Evolutionary conservation across 345 rosid genomes (phyloP).

Genomic region (Firmiana major): DNA sequence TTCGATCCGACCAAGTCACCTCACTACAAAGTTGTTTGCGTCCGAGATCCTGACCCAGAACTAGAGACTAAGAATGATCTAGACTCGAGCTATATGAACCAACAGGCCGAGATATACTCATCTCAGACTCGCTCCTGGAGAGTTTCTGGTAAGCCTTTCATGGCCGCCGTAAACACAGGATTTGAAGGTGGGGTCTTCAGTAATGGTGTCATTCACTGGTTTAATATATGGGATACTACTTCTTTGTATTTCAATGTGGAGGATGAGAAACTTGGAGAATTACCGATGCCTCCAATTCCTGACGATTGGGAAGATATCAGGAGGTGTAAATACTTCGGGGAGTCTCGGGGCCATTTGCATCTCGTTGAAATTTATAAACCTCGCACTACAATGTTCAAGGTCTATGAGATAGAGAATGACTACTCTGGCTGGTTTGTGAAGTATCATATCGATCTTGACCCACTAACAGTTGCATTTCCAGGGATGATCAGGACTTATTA

Average conservation of each 20-base stretch:
- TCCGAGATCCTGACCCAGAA: not conserved
- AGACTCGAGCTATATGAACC: not conserved
- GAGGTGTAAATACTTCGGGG: not conserved
- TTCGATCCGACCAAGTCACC: not conserved
- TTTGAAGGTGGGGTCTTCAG: not conserved
- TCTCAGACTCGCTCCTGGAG: not conserved
- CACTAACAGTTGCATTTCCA: not conserved
- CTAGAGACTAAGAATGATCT: not conserved
- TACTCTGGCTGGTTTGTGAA: constrained; percentile 5
- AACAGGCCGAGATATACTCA: not conserved
- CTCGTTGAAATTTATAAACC: not conserved
- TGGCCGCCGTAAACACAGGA: not conserved
- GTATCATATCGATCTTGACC: constrained; percentile 3
- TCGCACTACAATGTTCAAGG: not conserved
- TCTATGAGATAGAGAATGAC: not conserved
- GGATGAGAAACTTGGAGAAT: not conserved
- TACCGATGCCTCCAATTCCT: not conserved
- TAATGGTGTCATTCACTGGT: constrained; percentile 9
- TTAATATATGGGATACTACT: not conserved
- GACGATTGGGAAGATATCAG: not conserved
- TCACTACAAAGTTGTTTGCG: not conserved
- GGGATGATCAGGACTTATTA: not conserved
- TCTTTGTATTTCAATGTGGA: not conserved
- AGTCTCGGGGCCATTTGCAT: not conserved
- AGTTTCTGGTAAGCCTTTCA: not conserved